Percentiles rank a stretch among this genome's conserved stretches.
phyloP scores from a whole-genome alignment of 257 asterid species.

The Asclepias syriaca region DNA sequence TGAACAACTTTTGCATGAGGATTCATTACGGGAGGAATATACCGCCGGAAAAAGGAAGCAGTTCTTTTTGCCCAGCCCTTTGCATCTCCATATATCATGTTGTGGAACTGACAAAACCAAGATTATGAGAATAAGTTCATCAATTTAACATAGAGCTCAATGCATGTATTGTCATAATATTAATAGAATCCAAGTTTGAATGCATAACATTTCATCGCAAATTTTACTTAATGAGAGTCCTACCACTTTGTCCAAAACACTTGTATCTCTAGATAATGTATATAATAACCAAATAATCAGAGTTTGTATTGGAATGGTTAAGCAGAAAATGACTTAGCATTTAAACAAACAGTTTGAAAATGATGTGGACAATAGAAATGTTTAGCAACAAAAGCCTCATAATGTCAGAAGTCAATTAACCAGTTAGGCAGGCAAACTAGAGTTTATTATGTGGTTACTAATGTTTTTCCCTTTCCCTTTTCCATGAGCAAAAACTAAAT shows the following conservation, averaged over 20 bases:
- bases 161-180: background rate
- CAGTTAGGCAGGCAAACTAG: background rate
- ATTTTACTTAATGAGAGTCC: background rate
- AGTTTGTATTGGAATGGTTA: too few relatives aligned
- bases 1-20: conserved; percentile 70
- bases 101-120: conserved; percentile 46
- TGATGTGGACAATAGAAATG: background rate
- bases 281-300: background rate
- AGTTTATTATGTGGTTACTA: background rate
- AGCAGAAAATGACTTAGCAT: background rate
- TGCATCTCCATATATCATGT: conserved; percentile 61
- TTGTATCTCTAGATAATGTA: background rate
- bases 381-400: background rate
- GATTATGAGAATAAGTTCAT: conserved; percentile 14
- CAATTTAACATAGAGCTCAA: conserved; percentile 5
- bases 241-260: background rate
- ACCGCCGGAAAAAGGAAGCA: conserved; percentile 32
- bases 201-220: background rate
- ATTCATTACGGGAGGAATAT: conserved; percentile 75
- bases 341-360: background rate
- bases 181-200: background rate
- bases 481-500: background rate
- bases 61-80: conserved; percentile 61
- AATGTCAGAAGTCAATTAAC: background rate
- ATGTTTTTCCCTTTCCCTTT: background rate